Conservation (phyloP, 805 yeast species). For the Yamadazyma philogaea region DNA sequence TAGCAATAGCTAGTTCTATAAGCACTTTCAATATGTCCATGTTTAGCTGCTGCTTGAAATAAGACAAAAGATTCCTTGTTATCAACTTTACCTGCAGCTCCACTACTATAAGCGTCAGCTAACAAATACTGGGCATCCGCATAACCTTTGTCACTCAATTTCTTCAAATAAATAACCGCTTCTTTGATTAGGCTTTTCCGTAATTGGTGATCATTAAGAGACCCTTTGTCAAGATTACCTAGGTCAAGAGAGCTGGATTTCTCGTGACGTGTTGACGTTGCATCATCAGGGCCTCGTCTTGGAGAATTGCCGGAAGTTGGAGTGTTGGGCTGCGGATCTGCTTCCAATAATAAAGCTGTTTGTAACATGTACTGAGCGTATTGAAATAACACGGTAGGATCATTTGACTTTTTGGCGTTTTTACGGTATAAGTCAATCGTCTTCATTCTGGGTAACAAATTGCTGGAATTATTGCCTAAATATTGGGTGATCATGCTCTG, state of each 20-base stretch:
- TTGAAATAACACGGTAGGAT: slow-evolving; percentile 82
- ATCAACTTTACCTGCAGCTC: slow-evolving; percentile 78
- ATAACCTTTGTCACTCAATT: slow-evolving; percentile 74
- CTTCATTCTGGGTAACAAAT: slow-evolving; percentile 69
- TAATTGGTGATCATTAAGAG: slow-evolving; percentile 28
- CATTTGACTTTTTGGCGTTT: slow-evolving; percentile 80
- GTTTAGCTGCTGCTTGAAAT: slow-evolving; percentile 89
- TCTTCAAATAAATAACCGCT: slow-evolving; percentile 65
- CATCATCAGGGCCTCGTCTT: slow-evolving; percentile 13
- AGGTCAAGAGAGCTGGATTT: slow-evolving; percentile 20
- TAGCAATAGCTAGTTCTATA: slow-evolving; percentile 88
- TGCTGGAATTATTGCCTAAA: slow-evolving; percentile 47
- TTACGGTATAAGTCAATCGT: slow-evolving; percentile 84
- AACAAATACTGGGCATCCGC: slow-evolving; percentile 88
- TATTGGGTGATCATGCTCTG: slow-evolving; percentile 52
- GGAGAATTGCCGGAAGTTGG: slow-evolving; percentile 19
- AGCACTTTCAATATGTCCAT: slow-evolving; percentile 87
- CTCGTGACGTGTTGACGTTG: slow-evolving; percentile 15
- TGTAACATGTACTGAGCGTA: slow-evolving; percentile 89
- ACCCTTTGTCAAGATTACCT: slow-evolving; percentile 14
- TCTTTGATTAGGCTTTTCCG: slow-evolving; percentile 68
- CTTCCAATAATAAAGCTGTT: slow-evolving; percentile 66
- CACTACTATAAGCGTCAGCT: slow-evolving; percentile 86
- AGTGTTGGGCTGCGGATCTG: slow-evolving; percentile 13
- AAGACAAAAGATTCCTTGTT: slow-evolving; percentile 69